Evolutionary conservation across 306 rosid species (phyloP).

Genomic region (Luffa aegyptiaca): DNA sequence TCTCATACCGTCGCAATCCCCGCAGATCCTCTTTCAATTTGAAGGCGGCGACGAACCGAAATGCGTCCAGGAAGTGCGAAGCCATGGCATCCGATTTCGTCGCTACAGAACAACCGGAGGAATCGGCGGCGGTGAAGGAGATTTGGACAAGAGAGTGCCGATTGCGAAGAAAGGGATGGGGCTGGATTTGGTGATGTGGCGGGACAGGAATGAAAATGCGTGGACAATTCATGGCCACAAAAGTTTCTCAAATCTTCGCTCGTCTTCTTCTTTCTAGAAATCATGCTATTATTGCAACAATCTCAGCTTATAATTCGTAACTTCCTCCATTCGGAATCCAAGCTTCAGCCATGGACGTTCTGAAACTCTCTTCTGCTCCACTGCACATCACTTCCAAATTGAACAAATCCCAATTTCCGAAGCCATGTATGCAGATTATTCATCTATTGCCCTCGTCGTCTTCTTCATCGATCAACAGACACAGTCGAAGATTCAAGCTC

Average conservation of each 20-base stretch:
- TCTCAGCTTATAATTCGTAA: background rate
- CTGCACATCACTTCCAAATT: slow-evolving; percentile 21
- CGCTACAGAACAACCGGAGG: slow-evolving; percentile 23
- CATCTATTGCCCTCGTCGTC: slow-evolving; percentile 13
- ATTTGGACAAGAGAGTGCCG: slow-evolving; percentile 72
- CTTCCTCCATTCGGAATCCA: background rate
- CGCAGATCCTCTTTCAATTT: background rate
- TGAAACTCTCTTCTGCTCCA: slow-evolving; percentile 27
- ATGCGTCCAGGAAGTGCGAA: background rate
- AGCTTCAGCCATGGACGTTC: slow-evolving; percentile 36
- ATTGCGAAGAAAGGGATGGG: slow-evolving; percentile 74
- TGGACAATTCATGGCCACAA: background rate
- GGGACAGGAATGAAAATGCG: slow-evolving; percentile 70
- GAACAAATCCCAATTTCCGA: slow-evolving; percentile 16
- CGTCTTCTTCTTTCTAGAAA: background rate
- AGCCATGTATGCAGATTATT: slow-evolving; percentile 17
- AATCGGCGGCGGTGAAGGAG: slow-evolving; percentile 8
- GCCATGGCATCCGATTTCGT: slow-evolving; percentile 37
- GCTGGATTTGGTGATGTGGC: slow-evolving; percentile 88
- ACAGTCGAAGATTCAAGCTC: background rate
- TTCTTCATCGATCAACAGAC: slow-evolving; percentile 9
- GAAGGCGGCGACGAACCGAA: background rate
- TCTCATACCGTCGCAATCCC: background rate
- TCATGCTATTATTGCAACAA: background rate
- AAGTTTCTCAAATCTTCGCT: background rate